phyloP scores from a whole-genome alignment of 305 asterid species.

The Ajuga reptans region DNA sequence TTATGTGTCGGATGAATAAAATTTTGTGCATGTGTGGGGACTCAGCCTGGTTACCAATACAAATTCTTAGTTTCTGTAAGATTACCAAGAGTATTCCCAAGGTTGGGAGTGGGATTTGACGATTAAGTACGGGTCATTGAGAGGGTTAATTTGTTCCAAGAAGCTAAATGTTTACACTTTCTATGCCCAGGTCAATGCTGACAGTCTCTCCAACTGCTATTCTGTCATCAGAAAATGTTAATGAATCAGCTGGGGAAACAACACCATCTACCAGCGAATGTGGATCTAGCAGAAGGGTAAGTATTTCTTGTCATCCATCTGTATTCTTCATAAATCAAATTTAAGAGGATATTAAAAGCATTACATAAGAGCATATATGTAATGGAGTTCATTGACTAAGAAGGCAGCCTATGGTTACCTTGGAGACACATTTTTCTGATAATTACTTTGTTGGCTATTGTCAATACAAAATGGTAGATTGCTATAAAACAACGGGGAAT shows the following conservation, averaged over 20 bases:
- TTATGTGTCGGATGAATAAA: background rate
- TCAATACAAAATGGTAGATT: background rate
- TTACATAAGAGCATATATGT: background rate
- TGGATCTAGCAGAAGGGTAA: constrained; percentile 62
- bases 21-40: background rate
- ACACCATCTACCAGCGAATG: constrained; percentile 59
- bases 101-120: background rate
- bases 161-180: constrained; percentile 21
- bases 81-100: background rate
- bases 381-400: background rate
- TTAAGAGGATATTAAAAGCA: background rate
- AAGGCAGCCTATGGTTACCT: background rate
- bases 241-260: constrained; percentile 45
- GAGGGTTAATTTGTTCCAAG: constrained; percentile 4
- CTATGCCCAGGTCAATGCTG: constrained; percentile 51
- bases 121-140: background rate
- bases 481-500: background rate
- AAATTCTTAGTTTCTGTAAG: background rate
- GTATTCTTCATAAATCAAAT: background rate
- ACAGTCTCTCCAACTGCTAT: constrained; percentile 50
- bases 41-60: background rate
- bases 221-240: constrained; percentile 58
- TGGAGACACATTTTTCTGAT: background rate
- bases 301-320: constrained; percentile 17
- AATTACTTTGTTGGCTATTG: background rate